These are phyloP conservation scores for Zopfochytrium polystomum DNA, from an alignment of 371 early-diverging fungal genomes.

Conservation along the genomic window DNA sequence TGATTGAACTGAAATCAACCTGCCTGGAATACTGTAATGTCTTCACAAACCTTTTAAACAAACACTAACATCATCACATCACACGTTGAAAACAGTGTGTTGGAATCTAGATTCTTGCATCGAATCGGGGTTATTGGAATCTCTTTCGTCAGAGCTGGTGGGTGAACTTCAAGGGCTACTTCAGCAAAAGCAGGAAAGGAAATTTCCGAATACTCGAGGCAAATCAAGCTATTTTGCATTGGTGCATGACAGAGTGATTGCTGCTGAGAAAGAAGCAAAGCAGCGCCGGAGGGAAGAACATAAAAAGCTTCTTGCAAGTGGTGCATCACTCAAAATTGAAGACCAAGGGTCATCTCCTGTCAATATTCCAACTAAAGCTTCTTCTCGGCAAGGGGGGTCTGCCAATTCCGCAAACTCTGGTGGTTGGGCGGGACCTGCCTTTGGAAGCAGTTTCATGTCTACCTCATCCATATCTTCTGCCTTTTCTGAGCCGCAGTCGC, in stretches of 20 bases:
- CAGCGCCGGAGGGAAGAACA: slow-evolving; percentile 3
- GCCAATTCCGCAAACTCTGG: too few relatives aligned
- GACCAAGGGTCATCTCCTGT: too few relatives aligned
- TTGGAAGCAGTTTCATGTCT: too few relatives aligned
- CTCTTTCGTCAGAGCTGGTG: slow-evolving; percentile 36
- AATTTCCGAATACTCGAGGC: slow-evolving; percentile 42
- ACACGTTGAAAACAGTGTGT: slow-evolving; percentile 46
- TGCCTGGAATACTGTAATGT: slow-evolving; percentile 55
- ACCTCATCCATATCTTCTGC: too few relatives aligned
- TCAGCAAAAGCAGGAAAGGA: slow-evolving; percentile 33
- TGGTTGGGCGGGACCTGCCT: too few relatives aligned
- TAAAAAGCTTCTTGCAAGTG: too few relatives aligned
- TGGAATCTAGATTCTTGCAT: slow-evolving; percentile 62
- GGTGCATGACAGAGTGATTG: background rate
- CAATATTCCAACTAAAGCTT: too few relatives aligned
- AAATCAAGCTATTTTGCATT: slow-evolving; percentile 25
- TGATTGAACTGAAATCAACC: slow-evolving; percentile 46
- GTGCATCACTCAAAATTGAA: too few relatives aligned
- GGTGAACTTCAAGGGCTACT: slow-evolving; percentile 35
- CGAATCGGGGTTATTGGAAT: slow-evolving; percentile 47
- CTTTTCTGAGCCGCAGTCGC: too few relatives aligned
- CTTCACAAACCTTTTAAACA: slow-evolving; percentile 39
- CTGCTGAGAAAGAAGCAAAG: slow-evolving; percentile 10
- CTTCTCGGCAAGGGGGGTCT: too few relatives aligned
- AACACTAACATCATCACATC: too few relatives aligned